Conservation (phyloP, 2,329 filamentous ascomycete genomes). For the Albophoma yamanashiensis region DNA sequence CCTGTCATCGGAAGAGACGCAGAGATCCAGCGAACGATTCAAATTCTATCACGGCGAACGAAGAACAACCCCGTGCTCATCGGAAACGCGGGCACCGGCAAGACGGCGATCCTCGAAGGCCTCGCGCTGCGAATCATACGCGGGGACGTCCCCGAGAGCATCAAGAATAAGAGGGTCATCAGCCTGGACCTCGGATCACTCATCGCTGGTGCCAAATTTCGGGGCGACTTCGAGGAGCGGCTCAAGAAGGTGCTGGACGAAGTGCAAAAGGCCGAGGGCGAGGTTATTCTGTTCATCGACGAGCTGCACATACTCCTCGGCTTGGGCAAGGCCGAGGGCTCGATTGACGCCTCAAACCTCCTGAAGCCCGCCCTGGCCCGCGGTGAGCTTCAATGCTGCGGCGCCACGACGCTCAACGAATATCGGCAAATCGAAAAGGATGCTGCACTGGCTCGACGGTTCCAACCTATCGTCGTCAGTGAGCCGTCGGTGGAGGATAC, state of each 20-base stretch:
- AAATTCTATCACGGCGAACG: constrained; percentile 81
- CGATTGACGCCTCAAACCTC: constrained; percentile 91
- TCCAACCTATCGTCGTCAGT: constrained; percentile 89
- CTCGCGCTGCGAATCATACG: constrained; percentile 81
- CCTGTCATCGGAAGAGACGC: constrained; percentile 88
- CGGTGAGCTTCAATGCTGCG: constrained; percentile 89
- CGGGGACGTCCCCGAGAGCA: constrained; percentile 89
- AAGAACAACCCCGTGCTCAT: constrained; percentile 98
- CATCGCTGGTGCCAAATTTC: constrained; percentile 90
- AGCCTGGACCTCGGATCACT: constrained; percentile 81
- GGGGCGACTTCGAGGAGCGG: constrained; percentile 92
- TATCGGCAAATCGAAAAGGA: constrained; percentile 95
- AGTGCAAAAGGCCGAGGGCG: constrained; percentile 78
- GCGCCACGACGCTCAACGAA: constrained; percentile 85
- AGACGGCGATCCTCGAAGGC: constrained; percentile 88
- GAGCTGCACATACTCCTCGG: constrained; percentile 88
- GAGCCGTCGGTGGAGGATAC: constrained; percentile 88
- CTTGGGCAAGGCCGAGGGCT: constrained; percentile 88
- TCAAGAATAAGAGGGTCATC: constrained; percentile 89
- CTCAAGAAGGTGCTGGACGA: constrained; percentile 86
- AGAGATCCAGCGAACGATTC: constrained; percentile 90
- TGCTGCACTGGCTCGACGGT: constrained; percentile 80
- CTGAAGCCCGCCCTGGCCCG: constrained; percentile 88
- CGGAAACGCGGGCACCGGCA: constrained; percentile 81
- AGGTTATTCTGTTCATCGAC: constrained; percentile 90